Evolutionary conservation across 2,329 filamentous ascomycete species (phyloP).

Genomic region (Grosmannia clavigera): DNA sequence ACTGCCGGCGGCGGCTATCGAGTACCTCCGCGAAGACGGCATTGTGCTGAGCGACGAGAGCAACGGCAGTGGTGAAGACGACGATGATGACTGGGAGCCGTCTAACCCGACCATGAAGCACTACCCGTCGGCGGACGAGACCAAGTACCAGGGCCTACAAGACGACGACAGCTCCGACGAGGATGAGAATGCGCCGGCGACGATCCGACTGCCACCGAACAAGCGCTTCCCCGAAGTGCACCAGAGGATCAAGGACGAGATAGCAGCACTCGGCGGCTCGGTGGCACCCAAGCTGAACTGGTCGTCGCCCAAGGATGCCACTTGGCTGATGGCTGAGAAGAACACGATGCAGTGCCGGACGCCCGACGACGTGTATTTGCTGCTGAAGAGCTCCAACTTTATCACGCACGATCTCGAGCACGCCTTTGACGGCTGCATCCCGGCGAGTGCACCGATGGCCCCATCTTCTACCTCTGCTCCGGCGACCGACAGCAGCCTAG

Average conservation of each 20-base stretch:
- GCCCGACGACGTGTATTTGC: slow-evolving; percentile 83
- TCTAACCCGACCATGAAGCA: slow-evolving; percentile 17
- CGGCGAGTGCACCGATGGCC: neutral
- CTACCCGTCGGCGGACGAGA: slow-evolving; percentile 27
- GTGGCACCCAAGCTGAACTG: slow-evolving; percentile 94
- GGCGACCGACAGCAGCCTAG: slow-evolving; percentile 18
- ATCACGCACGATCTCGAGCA: slow-evolving; percentile 89
- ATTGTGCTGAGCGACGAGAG: slow-evolving; percentile 72
- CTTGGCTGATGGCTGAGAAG: slow-evolving; percentile 71
- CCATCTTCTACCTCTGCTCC: neutral
- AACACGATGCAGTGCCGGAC: slow-evolving; percentile 87
- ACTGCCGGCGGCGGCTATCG: slow-evolving; percentile 60
- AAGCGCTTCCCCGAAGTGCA: slow-evolving; percentile 60
- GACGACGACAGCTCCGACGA: slow-evolving; percentile 37
- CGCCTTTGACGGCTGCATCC: slow-evolving; percentile 56
- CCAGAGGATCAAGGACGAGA: slow-evolving; percentile 60
- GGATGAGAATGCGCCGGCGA: slow-evolving; percentile 35
- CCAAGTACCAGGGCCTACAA: slow-evolving; percentile 16
- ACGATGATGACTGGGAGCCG: slow-evolving; percentile 44
- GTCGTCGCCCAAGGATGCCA: slow-evolving; percentile 92
- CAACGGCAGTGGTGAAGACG: slow-evolving; percentile 20
- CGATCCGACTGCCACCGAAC: slow-evolving; percentile 32
- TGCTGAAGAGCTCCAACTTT: slow-evolving; percentile 91
- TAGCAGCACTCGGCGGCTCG: slow-evolving; percentile 68
- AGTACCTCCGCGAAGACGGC: slow-evolving; percentile 83